Conservation (phyloP, 257 asterid genomes). For the Echium plantagineum region DNA sequence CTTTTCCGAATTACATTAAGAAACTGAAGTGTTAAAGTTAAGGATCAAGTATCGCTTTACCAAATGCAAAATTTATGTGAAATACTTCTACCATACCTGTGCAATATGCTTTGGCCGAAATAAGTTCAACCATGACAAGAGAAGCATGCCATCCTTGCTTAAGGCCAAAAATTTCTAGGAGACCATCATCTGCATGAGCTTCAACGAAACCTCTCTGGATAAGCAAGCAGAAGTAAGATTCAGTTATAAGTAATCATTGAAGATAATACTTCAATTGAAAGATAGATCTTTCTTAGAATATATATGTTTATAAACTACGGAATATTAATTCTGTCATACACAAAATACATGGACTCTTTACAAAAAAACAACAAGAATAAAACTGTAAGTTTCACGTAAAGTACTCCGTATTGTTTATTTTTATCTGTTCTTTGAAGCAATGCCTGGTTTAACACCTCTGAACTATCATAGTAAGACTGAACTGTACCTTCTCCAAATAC, state of each 20-base stretch:
- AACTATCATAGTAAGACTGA: background rate
- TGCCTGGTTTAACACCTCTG: background rate
- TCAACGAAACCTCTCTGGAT: slow-evolving; percentile 52
- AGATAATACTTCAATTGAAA: no score
- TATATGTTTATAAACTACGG: background rate
- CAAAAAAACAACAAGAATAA: background rate
- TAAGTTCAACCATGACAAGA: no score
- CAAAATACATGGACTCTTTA: background rate
- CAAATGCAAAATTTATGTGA: background rate
- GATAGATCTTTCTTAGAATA: no score
- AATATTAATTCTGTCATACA: background rate
- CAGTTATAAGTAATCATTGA: background rate
- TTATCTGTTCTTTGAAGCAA: background rate
- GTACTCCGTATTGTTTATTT: background rate
- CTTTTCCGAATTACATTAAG: no score
- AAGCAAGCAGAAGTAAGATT: background rate
- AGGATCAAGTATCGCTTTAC: no score
- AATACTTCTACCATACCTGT: slow-evolving; percentile 34
- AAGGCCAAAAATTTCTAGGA: no score
- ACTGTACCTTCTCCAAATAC: slow-evolving; percentile 67
- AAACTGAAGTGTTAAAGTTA: no score
- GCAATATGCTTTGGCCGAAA: slow-evolving; percentile 62
- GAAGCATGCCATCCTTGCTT: no score
- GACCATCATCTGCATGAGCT: no score
- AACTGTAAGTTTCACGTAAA: no score